Conservation (phyloP, 352 stramenopile species). For the Plasmopara muralis region DNA sequence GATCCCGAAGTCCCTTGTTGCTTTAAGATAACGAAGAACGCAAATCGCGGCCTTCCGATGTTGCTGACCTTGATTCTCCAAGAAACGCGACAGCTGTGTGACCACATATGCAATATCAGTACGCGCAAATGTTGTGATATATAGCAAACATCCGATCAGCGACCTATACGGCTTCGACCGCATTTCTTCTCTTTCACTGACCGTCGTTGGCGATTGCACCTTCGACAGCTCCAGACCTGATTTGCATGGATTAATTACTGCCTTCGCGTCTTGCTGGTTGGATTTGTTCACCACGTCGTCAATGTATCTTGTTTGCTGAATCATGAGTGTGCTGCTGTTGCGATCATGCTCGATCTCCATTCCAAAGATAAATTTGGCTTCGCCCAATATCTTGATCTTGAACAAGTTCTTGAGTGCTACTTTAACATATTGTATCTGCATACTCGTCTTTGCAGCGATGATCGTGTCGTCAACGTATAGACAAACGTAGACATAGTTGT, state of each 20-base stretch:
- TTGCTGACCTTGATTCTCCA: too few relatives aligned
- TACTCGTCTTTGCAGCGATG: background rate
- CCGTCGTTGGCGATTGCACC: background rate
- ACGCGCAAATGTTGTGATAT: background rate
- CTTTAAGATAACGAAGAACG: too few relatives aligned
- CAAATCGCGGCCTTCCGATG: too few relatives aligned
- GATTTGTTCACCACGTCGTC: background rate
- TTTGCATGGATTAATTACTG: background rate
- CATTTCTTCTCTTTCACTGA: background rate
- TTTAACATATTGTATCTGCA: background rate
- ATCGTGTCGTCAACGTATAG: background rate
- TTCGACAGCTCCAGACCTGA: background rate
- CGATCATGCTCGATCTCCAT: slow-evolving; percentile 1
- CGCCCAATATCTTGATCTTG: background rate
- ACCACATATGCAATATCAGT: background rate
- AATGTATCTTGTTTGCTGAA: background rate
- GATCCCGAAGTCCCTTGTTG: too few relatives aligned
- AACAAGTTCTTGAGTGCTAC: background rate
- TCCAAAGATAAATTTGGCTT: background rate
- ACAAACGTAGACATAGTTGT: background rate
- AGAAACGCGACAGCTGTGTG: background rate
- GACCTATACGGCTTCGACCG: background rate
- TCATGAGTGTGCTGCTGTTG: background rate
- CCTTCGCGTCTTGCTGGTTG: background rate
- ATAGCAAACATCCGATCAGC: background rate